A percentile compares a stretch with the other conserved stretches of the same genome.
These are phyloP conservation scores for Aspergillus sparsus DNA, from an alignment of 495 filamentous ascomycete genomes.

Conservation along the genomic window DNA sequence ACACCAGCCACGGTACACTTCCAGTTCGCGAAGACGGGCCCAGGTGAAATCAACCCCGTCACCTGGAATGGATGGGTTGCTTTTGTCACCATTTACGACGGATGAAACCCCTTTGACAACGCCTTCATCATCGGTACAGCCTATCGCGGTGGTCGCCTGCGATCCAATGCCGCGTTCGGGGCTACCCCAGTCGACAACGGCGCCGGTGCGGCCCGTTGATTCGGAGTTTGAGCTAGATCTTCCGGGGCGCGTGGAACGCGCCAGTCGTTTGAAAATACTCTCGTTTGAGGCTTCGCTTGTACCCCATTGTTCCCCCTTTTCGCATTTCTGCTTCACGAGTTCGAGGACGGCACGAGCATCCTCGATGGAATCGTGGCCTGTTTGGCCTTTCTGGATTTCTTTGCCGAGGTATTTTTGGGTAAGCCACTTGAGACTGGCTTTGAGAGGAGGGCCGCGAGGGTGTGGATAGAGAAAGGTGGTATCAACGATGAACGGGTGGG, in stretches of 20 bases:
- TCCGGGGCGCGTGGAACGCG: conserved; percentile 58
- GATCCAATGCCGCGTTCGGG: conserved; percentile 71
- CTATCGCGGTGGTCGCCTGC: conserved; percentile 69
- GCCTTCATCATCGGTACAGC: conserved; percentile 72
- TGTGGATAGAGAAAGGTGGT: conserved; percentile 86
- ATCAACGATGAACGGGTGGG: conserved; percentile 92
- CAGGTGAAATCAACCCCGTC: conserved; percentile 86
- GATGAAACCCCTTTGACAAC: conserved; percentile 69
- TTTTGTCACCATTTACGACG: conserved; percentile 67
- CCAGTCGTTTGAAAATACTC: conserved; percentile 82
- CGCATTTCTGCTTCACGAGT: conserved; percentile 91
- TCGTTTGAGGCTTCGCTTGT: conserved; percentile 72
- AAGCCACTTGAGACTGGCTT: conserved; percentile 79
- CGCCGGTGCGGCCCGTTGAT: conserved; percentile 64
- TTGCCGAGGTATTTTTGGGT: conserved; percentile 75
- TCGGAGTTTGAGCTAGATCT: conserved; percentile 36
- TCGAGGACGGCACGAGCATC: conserved; percentile 89
- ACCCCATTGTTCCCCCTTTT: conserved; percentile 83
- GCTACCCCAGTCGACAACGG: conserved; percentile 86
- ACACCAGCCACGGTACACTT: conserved; percentile 81
- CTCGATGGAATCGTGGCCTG: conserved; percentile 88
- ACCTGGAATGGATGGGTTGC: conserved; percentile 60
- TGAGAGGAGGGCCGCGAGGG: conserved; percentile 69
- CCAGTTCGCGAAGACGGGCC: conserved; percentile 83
- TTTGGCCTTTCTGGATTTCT: conserved; percentile 79